Conservation (phyloP, 805 yeast genomes). For the Maudiozyma pseudohumilis region DNA sequence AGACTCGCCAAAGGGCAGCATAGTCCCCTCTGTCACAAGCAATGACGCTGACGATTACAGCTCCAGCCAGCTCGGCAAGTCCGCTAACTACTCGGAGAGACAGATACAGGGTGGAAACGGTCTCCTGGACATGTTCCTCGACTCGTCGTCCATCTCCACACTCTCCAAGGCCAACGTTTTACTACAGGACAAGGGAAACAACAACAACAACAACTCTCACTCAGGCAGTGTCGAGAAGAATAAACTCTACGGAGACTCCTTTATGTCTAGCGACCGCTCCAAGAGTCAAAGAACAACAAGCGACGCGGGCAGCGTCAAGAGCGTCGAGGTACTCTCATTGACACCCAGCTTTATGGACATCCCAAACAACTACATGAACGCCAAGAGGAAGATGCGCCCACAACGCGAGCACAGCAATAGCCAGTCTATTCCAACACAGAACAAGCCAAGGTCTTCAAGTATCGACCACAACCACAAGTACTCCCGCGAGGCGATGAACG, state of each 20-base stretch:
- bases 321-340: slow-evolving; percentile 33
- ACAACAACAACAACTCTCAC: slow-evolving; percentile 1
- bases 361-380: slow-evolving; percentile 14
- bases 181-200: slow-evolving; percentile 10
- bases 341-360: slow-evolving; percentile 35
- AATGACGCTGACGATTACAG: slow-evolving; percentile 8
- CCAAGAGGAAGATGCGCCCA: not conserved
- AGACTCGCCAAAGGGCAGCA: not conserved
- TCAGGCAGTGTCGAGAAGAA: not conserved
- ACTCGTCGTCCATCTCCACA: slow-evolving; percentile 20
- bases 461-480: not conserved
- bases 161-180: slow-evolving; percentile 14
- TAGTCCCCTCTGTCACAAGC: slow-evolving; percentile 1
- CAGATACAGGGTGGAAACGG: slow-evolving; percentile 24
- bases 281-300: not conserved
- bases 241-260: not conserved
- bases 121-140: slow-evolving; percentile 32
- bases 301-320: slow-evolving; percentile 12
- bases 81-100: not conserved
- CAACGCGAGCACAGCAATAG: not conserved
- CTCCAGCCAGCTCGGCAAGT: not conserved
- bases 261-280: not conserved
- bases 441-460: not conserved
- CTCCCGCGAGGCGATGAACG: not conserved
- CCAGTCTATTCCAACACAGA: not conserved